These are phyloP conservation scores for Chaetoscypha palmicola DNA, from an alignment of 2,329 filamentous ascomycete species.

Conservation along the genomic window DNA sequence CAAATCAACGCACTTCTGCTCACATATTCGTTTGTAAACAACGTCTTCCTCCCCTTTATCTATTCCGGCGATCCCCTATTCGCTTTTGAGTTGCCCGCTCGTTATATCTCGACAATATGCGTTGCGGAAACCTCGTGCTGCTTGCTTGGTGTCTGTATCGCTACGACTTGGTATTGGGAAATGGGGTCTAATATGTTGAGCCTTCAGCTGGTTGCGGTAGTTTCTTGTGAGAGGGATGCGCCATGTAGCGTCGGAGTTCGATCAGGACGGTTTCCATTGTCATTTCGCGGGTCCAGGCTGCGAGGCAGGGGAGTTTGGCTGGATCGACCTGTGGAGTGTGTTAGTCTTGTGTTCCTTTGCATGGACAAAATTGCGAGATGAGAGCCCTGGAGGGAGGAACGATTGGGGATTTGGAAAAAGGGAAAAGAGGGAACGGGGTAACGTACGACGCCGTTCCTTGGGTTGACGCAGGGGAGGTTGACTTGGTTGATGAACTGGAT, in stretches of 20 bases:
- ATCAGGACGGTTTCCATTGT: slow-evolving; percentile 93
- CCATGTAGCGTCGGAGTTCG: slow-evolving; percentile 89
- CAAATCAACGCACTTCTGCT: too few relatives aligned
- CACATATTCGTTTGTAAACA: too few relatives aligned
- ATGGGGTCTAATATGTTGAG: slow-evolving; percentile 44
- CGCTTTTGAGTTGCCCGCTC: neutral
- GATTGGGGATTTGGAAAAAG: neutral
- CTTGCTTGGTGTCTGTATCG: too few relatives aligned
- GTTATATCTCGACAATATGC: neutral
- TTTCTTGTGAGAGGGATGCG: slow-evolving; percentile 85
- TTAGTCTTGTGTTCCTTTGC: neutral
- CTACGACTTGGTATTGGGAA: too few relatives aligned
- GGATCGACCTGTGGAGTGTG: slow-evolving; percentile 60
- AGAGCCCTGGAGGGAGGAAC: neutral
- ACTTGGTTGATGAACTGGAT: slow-evolving; percentile 92
- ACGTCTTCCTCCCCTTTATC: neutral
- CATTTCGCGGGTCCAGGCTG: slow-evolving; percentile 85
- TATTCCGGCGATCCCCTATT: neutral
- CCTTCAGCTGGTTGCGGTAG: slow-evolving; percentile 89
- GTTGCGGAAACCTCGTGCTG: neutral
- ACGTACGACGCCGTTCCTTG: slow-evolving; percentile 63
- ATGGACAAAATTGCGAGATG: too few relatives aligned
- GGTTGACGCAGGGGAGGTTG: slow-evolving; percentile 92
- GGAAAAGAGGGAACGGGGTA: too few relatives aligned
- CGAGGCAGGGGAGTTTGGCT: slow-evolving; percentile 73